Percentiles rank a stretch among this genome's conserved stretches.
phyloP scores from a whole-genome alignment of 1,139 yeast genomes.

The Debaryomyces fabryi region DNA sequence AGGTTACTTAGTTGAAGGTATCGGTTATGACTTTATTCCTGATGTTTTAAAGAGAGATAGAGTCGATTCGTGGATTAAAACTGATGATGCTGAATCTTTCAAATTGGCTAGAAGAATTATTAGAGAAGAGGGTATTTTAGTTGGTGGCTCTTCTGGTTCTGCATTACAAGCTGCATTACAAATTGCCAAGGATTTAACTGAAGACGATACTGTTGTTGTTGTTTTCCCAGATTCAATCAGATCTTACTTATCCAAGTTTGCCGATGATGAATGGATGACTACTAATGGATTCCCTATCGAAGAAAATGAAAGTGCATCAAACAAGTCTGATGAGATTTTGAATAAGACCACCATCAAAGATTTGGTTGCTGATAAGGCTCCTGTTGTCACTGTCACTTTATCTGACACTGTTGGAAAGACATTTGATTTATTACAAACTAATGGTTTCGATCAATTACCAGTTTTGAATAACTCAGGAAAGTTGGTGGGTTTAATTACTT shows the following conservation, averaged over 20 bases:
- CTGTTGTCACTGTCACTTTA: constrained; percentile 75
- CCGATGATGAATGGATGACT: constrained; percentile 91
- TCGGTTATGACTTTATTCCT: constrained; percentile 88
- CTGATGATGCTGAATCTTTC: constrained; percentile 82
- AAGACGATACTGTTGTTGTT: constrained; percentile 76
- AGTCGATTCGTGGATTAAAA: constrained; percentile 84
- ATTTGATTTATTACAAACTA: constrained; percentile 68
- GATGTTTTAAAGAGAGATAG: constrained; percentile 69
- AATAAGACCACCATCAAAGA: constrained; percentile 58
- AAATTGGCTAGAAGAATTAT: constrained; percentile 81
- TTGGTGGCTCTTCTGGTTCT: constrained; percentile 88
- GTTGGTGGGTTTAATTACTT: constrained; percentile 75
- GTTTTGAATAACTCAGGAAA: constrained; percentile 64
- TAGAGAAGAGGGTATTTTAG: constrained; percentile 82
- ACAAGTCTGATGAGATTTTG: constrained; percentile 56
- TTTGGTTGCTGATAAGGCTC: constrained; percentile 65
- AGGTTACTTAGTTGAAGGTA: constrained; percentile 85
- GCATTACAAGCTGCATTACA: constrained; percentile 81
- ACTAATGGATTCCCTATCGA: constrained; percentile 69
- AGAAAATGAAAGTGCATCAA: constrained; percentile 38
- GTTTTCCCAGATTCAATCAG: constrained; percentile 88
- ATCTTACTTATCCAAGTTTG: constrained; percentile 85
- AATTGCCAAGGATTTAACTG: constrained; percentile 70
- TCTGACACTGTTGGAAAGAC: constrained; percentile 67
- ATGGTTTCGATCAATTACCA: constrained; percentile 87